These are phyloP conservation scores for Mucor irregularis DNA, from an alignment of 371 early-diverging fungal genomes.

Conservation along the genomic window DNA sequence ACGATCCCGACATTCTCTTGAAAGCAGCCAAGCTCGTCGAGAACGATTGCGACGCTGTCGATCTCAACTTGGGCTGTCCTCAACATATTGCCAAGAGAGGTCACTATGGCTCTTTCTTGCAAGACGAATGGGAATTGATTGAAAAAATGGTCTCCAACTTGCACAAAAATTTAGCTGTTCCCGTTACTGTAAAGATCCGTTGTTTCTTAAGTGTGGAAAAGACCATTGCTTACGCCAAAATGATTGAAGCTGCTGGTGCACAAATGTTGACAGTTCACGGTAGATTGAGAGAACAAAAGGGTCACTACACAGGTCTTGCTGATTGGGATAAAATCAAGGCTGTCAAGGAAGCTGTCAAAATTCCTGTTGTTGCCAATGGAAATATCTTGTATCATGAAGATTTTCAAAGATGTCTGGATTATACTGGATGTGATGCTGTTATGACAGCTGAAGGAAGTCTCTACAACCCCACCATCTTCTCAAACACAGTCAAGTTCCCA, in stretches of 20 bases:
- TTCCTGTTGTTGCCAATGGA: constrained; percentile 98
- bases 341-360: constrained; percentile 82
- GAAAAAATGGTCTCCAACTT: constrained; percentile 72
- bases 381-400: constrained; percentile 94
- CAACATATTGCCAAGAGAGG: constrained; percentile 93
- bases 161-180: constrained; percentile 85
- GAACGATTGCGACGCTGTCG: constrained; percentile 93
- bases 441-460: constrained; percentile 95
- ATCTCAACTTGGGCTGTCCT: constrained; percentile 98
- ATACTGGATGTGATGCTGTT: constrained; percentile 94
- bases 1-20: constrained; percentile 88
- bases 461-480: constrained; percentile 86
- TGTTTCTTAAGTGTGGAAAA: constrained; percentile 91
- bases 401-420: constrained; percentile 83
- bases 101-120: constrained; percentile 94
- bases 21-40: constrained; percentile 86
- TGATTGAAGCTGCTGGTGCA: constrained; percentile 95
- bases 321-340: constrained; percentile 96
- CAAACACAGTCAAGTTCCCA: constrained; percentile 51
- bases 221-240: constrained; percentile 95
- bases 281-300: constrained; percentile 95
- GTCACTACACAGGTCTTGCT: constrained; percentile 94
- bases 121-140: constrained; percentile 96
- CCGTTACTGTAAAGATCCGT: constrained; percentile 98
- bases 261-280: constrained; percentile 97